phyloP scores from a whole-genome alignment of 2,329 filamentous ascomycete species.

The Arachnopeziza araneosa region DNA sequence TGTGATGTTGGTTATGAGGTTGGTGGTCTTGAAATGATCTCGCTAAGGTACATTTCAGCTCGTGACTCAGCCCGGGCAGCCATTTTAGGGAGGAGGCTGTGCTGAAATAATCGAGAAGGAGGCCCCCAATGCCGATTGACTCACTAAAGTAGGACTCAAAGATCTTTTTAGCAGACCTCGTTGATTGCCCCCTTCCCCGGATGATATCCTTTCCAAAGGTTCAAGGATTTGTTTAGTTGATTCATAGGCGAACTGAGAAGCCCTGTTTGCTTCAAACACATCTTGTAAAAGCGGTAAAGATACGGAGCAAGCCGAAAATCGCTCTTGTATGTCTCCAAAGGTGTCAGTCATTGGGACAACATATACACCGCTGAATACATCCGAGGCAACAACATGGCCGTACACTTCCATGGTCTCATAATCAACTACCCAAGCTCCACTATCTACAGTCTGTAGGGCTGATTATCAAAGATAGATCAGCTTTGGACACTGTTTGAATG shows the following conservation, averaged over 20 bases:
- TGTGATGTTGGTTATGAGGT: not conserved
- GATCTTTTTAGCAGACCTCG: not conserved
- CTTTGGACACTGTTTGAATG: not conserved
- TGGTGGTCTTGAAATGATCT: too few species aligned
- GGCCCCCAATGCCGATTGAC: not conserved
- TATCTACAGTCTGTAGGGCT: conserved; percentile 17
- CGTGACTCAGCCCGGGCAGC: not conserved
- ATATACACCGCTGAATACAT: conserved; percentile 17
- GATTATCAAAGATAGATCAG: not conserved
- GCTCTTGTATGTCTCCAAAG: not conserved
- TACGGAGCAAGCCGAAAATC: not conserved
- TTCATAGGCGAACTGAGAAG: not conserved
- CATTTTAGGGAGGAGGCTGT: not conserved
- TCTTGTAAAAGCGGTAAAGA: not conserved
- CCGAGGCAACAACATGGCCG: conserved; percentile 20
- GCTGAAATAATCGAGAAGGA: not conserved
- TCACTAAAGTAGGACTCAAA: not conserved
- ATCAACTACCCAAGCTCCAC: conserved; percentile 22
- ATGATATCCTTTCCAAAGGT: not conserved
- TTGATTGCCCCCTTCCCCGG: not conserved
- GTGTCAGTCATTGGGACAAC: conserved; percentile 12
- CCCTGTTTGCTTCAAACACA: not conserved
- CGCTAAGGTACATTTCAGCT: too few species aligned
- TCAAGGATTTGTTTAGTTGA: not conserved
- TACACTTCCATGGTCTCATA: conserved; percentile 8